Percentiles rank a stretch among this genome's conserved stretches.
Evolutionary conservation across 192 early-diverging fungal species (phyloP).

Genomic region (Spinellus fusiger): DNA sequence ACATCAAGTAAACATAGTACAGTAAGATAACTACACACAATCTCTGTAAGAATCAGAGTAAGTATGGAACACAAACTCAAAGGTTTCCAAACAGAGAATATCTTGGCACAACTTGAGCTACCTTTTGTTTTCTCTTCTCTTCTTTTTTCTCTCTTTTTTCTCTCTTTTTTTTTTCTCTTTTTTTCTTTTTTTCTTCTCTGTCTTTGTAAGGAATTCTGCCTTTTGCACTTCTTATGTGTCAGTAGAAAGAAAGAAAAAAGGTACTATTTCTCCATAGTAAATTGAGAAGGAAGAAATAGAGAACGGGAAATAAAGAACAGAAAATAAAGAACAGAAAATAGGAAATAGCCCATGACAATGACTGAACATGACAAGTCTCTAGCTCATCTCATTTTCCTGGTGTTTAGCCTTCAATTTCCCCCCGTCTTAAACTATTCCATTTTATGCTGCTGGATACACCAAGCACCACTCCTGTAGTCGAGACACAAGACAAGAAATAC

Average conservation of each 20-base stretch:
- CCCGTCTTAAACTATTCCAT: too few species aligned
- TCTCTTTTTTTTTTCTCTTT: background rate
- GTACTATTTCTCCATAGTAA: too few species aligned
- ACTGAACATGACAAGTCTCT: too few species aligned
- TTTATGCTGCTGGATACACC: too few species aligned
- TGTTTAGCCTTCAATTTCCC: too few species aligned
- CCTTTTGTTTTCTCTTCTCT: background rate
- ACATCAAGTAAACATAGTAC: slow-evolving; percentile 1
- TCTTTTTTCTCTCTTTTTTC: background rate
- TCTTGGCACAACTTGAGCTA: background rate
- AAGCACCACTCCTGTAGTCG: too few species aligned
- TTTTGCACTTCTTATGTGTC: background rate
- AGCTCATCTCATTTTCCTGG: too few species aligned
- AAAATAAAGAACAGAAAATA: too few species aligned
- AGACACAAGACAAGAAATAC: too few species aligned
- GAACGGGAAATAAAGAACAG: background rate
- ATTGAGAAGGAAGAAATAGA: background rate
- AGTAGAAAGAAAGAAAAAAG: background rate
- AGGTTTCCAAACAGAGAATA: background rate
- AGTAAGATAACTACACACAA: background rate
- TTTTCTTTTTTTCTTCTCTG: background rate
- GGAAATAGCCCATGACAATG: too few species aligned
- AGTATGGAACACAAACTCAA: background rate
- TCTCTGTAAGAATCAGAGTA: background rate
- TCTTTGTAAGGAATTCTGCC: background rate